Base-by-base conservation (phyloP, 2,329 filamentous ascomycete species). In the Chalara sp. region DNA sequence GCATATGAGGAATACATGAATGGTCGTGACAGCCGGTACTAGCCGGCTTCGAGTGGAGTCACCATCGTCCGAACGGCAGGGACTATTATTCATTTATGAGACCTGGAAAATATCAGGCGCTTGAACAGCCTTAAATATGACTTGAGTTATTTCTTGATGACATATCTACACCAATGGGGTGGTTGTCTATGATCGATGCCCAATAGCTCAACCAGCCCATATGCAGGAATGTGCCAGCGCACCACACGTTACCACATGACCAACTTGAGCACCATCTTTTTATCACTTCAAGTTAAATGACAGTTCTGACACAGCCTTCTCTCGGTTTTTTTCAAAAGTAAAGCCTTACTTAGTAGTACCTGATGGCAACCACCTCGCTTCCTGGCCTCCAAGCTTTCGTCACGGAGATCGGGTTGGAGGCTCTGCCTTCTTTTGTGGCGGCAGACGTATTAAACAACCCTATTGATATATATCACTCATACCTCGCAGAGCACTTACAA, bases 361-460 rank as follows among this genome's bases (percentile, higher is more conserved):
- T 29, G 35, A 49, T 49, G 47, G 47, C 47, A 13, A 49, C 47
- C 40, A 37, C 32, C 40, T 49, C 47, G 30, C 32, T 49, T 37
- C 32, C 39, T 41, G 31, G 40, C 30, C 47, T 49, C 6, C 21
- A 49, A 30, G 47, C 47, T 6, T 49, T 44, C 13, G 47, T 44
- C 6, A 32, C 47, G 31, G 47, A 49, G 29, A 30, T 49, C 10
- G 47, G 47, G n/a, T 32, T 49, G 30, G 40, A 35, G 21, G 41
- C 7, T 11, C 28, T 49, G 11, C 48, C 48, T 12, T 35, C 29
- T 6, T 49, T 49, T 39, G 29, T n/a, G 10, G 40, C 6, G 4
- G 48, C 48, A n/a, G 29, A 49, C 45, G 48, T 49, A n/a, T 28
- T 49, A 12, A 44, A 49, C 32, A 49, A 49, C 32, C 47, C 48